phyloP scores from a whole-genome alignment of 1,139 yeast genomes.

The Geotrichum restrictum region DNA sequence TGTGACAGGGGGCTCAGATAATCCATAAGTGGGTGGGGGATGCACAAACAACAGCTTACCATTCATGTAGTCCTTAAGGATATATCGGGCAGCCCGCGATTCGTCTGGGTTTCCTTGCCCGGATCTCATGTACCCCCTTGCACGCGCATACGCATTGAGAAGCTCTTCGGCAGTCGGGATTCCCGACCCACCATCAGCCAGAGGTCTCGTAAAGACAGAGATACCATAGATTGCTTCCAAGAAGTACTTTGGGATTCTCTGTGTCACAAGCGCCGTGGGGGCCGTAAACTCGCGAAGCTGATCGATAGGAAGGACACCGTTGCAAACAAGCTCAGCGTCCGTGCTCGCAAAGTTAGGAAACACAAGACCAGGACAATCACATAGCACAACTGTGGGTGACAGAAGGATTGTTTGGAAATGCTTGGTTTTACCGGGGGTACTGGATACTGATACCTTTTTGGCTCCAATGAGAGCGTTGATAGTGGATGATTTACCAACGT shows the following conservation, averaged over 20 bases:
- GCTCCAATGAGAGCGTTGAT: conserved; percentile 94
- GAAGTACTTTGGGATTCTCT: conserved; percentile 81
- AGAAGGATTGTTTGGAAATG: conserved; percentile 95
- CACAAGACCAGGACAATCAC: conserved; percentile 99
- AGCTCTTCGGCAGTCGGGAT: conserved; percentile 85
- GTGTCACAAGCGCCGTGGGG: conserved; percentile 79
- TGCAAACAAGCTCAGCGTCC: conserved; percentile 93
- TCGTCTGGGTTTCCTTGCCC: conserved; percentile 98
- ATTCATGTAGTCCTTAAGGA: conserved; percentile 89
- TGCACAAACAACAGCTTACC: conserved; percentile 82
- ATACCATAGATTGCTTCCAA: conserved; percentile 94
- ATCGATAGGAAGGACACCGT: conserved; percentile 96
- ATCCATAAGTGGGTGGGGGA: conserved; percentile 65
- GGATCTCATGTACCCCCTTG: conserved; percentile 89
- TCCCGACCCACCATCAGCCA: conserved; percentile 87
- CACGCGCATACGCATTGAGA: conserved; percentile 88
- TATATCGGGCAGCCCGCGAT: conserved; percentile 87
- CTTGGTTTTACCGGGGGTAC: conserved; percentile 98
- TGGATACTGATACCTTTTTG: conserved; percentile 92
- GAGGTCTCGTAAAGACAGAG: conserved; percentile 67
- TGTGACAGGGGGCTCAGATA: too few relatives aligned
- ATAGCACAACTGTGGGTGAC: conserved; percentile 74
- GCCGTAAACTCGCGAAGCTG: conserved; percentile 94
- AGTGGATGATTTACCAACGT: conserved; percentile 95
- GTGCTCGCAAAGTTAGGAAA: conserved; percentile 97